A percentile compares a stretch with the other conserved stretches of the same genome.
Conservation (phyloP, 2,329 filamentous ascomycete genomes). For the Calonectria pauciramosa region DNA sequence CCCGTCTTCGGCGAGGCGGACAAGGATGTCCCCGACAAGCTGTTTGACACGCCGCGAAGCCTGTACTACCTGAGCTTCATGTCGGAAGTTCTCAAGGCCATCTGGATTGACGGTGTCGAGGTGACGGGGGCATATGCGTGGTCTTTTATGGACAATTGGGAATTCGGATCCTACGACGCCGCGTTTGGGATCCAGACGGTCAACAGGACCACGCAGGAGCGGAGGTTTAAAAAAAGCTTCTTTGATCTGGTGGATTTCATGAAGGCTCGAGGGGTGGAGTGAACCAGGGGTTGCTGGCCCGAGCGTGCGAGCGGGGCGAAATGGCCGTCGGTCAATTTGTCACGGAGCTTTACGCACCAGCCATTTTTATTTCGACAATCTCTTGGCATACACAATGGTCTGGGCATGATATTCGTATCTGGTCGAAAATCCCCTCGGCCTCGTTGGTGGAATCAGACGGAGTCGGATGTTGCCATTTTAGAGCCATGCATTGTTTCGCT, state of each 20-base stretch:
- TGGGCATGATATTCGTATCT: not conserved
- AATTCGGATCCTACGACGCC: slow-evolving; percentile 61
- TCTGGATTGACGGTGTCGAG: slow-evolving; percentile 68
- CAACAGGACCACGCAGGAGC: slow-evolving; percentile 64
- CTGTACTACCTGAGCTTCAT: slow-evolving; percentile 69
- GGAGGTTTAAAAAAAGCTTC: slow-evolving; percentile 70
- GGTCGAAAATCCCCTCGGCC: not conserved
- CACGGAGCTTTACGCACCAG: not conserved
- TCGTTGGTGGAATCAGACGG: not conserved
- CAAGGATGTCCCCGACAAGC: slow-evolving; percentile 61
- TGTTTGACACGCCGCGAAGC: slow-evolving; percentile 66
- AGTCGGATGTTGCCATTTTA: not conserved
- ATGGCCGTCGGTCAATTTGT: slow-evolving; percentile 7
- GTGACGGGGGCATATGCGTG: slow-evolving; percentile 68
- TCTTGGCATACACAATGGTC: not conserved
- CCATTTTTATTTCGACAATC: slow-evolving; percentile 2
- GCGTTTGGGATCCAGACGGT: slow-evolving; percentile 71
- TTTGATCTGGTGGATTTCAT: slow-evolving; percentile 70
- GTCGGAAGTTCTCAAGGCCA: slow-evolving; percentile 67
- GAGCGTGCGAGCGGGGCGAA: not conserved
- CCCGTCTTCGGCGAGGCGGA: slow-evolving; percentile 63
- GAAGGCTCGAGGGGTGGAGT: slow-evolving; percentile 46
- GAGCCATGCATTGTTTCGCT: not conserved
- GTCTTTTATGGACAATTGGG: slow-evolving; percentile 67
- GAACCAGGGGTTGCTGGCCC: not conserved